Conservation (phyloP, 2,329 filamentous ascomycete species). For the Talaromyces amestolkiae region DNA sequence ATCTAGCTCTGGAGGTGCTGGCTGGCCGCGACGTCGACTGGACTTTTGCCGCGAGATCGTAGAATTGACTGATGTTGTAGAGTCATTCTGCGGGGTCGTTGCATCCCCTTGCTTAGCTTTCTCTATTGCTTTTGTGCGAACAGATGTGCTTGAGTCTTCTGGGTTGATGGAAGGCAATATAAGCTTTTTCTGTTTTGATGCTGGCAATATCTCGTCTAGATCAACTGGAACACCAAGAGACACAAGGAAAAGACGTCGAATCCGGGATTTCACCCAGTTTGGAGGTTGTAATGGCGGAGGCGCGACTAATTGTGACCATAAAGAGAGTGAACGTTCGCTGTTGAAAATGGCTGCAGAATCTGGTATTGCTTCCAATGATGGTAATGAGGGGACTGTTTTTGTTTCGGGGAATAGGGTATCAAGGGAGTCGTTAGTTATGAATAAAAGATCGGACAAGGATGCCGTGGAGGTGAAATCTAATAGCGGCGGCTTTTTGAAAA, state of each 20-base stretch:
- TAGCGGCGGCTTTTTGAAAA: constrained; percentile 35
- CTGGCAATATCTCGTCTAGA: constrained; percentile 92
- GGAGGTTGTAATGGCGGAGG: constrained; percentile 92
- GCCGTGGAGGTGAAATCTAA: constrained; percentile 56
- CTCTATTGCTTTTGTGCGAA: constrained; percentile 46
- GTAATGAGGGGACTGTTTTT: constrained; percentile 34
- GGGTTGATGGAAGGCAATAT: constrained; percentile 76
- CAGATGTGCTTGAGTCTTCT: constrained; percentile 54
- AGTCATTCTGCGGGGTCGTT: constrained; percentile 30
- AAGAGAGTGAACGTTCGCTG: constrained; percentile 79
- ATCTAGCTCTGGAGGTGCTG: constrained; percentile 72
- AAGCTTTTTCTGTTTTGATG: constrained; percentile 97
- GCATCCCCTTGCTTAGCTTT: constrained; percentile 34
- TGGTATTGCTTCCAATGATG: constrained; percentile 40
- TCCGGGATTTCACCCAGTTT: constrained; percentile 96
- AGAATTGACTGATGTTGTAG: constrained; percentile 27
- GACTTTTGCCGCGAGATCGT: constrained; percentile 30
- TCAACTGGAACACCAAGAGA: constrained; percentile 95
- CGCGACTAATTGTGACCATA: constrained; percentile 95
- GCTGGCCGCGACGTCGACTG: constrained; percentile 50
- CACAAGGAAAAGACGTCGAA: constrained; percentile 89
- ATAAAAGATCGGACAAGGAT: constrained; percentile 42
- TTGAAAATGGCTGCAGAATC: constrained; percentile 64
- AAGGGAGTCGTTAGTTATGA: constrained; percentile 39
- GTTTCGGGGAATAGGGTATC: constrained; percentile 46